These are phyloP conservation scores for Argentina anserina DNA, from an alignment of 306 rosid genomes.

Conservation along the genomic window DNA sequence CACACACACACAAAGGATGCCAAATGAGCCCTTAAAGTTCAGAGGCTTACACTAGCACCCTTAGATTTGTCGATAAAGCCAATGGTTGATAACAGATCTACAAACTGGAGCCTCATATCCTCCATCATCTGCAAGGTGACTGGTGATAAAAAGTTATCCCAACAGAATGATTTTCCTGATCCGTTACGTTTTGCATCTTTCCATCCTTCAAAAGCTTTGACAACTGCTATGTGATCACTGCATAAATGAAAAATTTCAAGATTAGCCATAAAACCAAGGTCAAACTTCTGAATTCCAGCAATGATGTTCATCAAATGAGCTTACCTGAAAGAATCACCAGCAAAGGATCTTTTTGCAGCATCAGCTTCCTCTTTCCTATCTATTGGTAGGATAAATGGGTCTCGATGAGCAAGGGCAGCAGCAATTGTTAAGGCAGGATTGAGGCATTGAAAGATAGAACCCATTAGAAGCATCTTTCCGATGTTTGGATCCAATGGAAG, in stretches of 20 bases:
- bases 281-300: slow-evolving; percentile 5
- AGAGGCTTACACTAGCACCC: slow-evolving; percentile 62
- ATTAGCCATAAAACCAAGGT: slow-evolving; percentile 15
- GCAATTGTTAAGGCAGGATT: slow-evolving; percentile 93
- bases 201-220: slow-evolving; percentile 96
- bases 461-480: slow-evolving; percentile 98
- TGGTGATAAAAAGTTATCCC: slow-evolving; percentile 86
- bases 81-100: slow-evolving; percentile 74
- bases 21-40: background rate
- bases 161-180: slow-evolving; percentile 62
- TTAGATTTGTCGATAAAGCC: slow-evolving; percentile 90
- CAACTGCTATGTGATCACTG: slow-evolving; percentile 95
- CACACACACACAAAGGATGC: background rate
- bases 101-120: slow-evolving; percentile 91
- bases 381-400: slow-evolving; percentile 87
- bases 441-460: slow-evolving; percentile 95
- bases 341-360: slow-evolving; percentile 72
- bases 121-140: slow-evolving; percentile 92
- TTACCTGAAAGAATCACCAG: slow-evolving; percentile 93
- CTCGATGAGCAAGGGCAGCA: slow-evolving; percentile 91
- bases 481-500: slow-evolving; percentile 98
- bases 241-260: slow-evolving; percentile 21
- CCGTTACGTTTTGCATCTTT: slow-evolving; percentile 75
- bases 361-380: slow-evolving; percentile 91
- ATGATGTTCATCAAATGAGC: slow-evolving; percentile 18